phyloP scores from a whole-genome alignment of 2,329 filamentous ascomycete species.

The Scedosporium dehoogii region DNA sequence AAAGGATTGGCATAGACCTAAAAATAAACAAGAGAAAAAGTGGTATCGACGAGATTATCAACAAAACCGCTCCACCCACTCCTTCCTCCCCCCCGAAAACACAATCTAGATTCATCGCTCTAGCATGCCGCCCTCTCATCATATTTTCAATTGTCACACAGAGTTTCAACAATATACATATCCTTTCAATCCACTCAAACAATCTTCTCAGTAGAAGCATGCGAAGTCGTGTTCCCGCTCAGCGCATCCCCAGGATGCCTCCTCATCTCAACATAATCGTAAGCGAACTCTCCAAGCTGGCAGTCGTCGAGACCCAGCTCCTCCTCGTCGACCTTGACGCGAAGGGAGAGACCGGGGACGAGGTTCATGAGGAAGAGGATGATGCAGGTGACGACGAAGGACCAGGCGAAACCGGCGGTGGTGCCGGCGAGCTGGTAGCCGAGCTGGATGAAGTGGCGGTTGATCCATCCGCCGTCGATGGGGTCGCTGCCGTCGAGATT shows the following conservation, averaged over 20 bases:
- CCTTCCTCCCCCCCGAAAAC: background rate
- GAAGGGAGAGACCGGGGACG: slow-evolving; percentile 59
- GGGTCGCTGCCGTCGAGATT: slow-evolving; percentile 57
- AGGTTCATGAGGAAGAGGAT: slow-evolving; percentile 64
- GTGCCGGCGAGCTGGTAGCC: slow-evolving; percentile 63
- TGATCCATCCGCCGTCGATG: slow-evolving; percentile 57
- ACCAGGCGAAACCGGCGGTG: slow-evolving; percentile 53
- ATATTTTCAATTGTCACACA: background rate
- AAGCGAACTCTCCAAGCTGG: slow-evolving; percentile 74
- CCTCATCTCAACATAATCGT: slow-evolving; percentile 68
- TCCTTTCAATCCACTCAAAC: background rate
- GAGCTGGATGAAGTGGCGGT: slow-evolving; percentile 60
- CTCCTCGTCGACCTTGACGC: slow-evolving; percentile 57
- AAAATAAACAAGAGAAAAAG: background rate
- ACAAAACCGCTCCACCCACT: background rate
- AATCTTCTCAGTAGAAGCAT: slow-evolving; percentile 9
- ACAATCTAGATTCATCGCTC: no score
- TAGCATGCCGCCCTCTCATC: background rate
- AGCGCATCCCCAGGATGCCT: slow-evolving; percentile 47
- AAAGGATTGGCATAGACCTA: background rate
- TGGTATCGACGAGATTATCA: background rate
- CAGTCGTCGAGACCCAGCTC: slow-evolving; percentile 62
- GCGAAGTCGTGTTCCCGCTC: background rate
- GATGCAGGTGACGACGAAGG: slow-evolving; percentile 57
- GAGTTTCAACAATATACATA: background rate